A percentile compares a stretch with the other conserved stretches of the same genome.
Conservation (phyloP, 2,329 filamentous ascomycete genomes). For the Amphichorda felina region DNA sequence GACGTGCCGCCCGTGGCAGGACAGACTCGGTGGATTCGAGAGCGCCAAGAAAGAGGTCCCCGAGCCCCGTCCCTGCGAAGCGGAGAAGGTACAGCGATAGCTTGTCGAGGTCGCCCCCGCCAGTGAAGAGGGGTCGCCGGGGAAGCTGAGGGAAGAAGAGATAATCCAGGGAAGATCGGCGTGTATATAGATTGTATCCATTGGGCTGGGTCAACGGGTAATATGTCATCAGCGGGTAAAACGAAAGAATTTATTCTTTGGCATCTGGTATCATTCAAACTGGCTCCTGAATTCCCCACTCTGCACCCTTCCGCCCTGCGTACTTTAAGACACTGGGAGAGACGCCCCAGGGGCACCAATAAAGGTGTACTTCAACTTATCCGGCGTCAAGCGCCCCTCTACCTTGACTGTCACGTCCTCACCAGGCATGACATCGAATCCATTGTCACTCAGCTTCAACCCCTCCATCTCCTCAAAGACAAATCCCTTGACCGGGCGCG, state of each 20-base stretch:
- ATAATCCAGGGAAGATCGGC: not conserved
- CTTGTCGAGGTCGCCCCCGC: conserved; percentile 11
- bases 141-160: not conserved
- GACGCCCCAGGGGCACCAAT: conserved; percentile 7
- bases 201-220: not conserved
- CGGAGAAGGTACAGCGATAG: conserved; percentile 10
- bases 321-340: not conserved
- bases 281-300: too few species aligned
- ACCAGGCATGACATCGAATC: conserved; percentile 45
- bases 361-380: conserved; percentile 7
- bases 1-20: conserved; percentile 1
- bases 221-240: not conserved
- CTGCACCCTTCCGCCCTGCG: too few species aligned
- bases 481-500: conserved; percentile 44
- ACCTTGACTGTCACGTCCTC: conserved; percentile 12
- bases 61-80: conserved; percentile 8
- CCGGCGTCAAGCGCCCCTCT: conserved; percentile 5
- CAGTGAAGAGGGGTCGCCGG: conserved; percentile 10
- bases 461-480: conserved; percentile 36
- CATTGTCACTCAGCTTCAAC: conserved; percentile 40
- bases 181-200: not conserved
- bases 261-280: not conserved
- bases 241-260: not conserved
- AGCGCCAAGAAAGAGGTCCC: conserved; percentile 1
- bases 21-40: conserved; percentile 3